Evolutionary conservation across 129 eudicot genomes (phyloP).

Genomic region (Saposhnikovia divaricata): DNA sequence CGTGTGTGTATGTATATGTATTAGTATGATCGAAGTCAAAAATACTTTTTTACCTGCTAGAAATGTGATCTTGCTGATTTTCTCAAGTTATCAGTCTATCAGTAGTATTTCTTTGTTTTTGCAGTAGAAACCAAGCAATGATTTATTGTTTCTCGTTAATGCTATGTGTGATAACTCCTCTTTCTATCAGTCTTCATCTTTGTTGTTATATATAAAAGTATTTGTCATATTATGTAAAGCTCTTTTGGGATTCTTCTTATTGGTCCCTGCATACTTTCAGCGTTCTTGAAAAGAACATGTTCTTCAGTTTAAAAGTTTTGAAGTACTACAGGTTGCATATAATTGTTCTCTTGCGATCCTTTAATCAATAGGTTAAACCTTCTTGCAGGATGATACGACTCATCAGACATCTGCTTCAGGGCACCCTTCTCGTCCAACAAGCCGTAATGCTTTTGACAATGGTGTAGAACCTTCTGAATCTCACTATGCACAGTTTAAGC

Average conservation of each 20-base stretch:
- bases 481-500: constrained; percentile 44
- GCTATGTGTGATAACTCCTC: not conserved
- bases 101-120: too few relatives aligned
- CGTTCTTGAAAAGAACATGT: not conserved
- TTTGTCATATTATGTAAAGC: not conserved
- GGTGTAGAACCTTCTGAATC: constrained; percentile 42
- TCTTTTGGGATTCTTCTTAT: not conserved
- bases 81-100: too few relatives aligned
- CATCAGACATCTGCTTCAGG: constrained; percentile 40
- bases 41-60: too few relatives aligned
- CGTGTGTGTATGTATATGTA: too few relatives aligned
- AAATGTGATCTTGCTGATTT: too few relatives aligned
- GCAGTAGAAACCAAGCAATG: not conserved
- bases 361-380: constrained; percentile 9
- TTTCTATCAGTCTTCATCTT: not conserved
- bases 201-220: not conserved
- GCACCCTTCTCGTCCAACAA: constrained; percentile 66
- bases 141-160: not conserved
- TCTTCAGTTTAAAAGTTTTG: not conserved
- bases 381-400: constrained; percentile 53
- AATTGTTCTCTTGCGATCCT: not conserved
- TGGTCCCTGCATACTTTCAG: not conserved
- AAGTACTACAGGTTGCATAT: not conserved
- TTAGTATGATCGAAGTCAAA: too few relatives aligned
- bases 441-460: constrained; percentile 67